Evolutionary conservation across 805 yeast genomes (phyloP).

Genomic region (Starmerella stigmatis): DNA sequence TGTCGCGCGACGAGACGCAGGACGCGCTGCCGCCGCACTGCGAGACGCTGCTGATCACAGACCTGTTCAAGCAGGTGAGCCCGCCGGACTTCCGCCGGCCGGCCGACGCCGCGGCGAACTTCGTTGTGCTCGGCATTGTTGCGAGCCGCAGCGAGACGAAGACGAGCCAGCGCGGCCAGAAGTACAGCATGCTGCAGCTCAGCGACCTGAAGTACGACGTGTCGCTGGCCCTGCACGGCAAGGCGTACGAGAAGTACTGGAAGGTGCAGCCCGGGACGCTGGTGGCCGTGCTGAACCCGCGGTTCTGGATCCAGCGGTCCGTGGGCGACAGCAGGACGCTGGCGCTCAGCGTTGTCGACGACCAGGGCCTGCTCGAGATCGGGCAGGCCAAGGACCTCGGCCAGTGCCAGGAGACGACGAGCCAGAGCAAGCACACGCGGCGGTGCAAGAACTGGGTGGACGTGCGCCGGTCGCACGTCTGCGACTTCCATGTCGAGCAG

Average conservation of each 20-base stretch:
- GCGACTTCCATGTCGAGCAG: slow-evolving; percentile 62
- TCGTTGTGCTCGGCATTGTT: slow-evolving; percentile 69
- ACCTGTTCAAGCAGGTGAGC: slow-evolving; percentile 35
- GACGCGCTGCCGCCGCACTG: slow-evolving; percentile 13
- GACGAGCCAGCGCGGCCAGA: slow-evolving; percentile 33
- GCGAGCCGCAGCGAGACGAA: slow-evolving; percentile 46
- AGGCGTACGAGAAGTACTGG: slow-evolving; percentile 61
- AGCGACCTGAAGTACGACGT: slow-evolving; percentile 59
- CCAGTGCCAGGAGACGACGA: slow-evolving; percentile 41
- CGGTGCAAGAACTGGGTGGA: slow-evolving; percentile 56
- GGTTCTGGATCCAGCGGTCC: slow-evolving; percentile 32
- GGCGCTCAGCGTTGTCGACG: slow-evolving; percentile 46
- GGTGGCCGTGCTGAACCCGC: slow-evolving; percentile 66
- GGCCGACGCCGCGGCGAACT: slow-evolving; percentile 45
- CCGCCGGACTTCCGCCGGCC: slow-evolving; percentile 68
- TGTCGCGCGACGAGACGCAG: slow-evolving; percentile 8
- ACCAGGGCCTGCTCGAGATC: slow-evolving; percentile 53
- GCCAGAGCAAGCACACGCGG: slow-evolving; percentile 33
- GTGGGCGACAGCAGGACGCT: slow-evolving; percentile 22
- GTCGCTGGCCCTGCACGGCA: slow-evolving; percentile 53
- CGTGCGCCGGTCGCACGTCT: slow-evolving; percentile 41
- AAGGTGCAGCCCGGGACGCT: slow-evolving; percentile 66
- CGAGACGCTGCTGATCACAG: slow-evolving; percentile 16
- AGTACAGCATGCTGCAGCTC: slow-evolving; percentile 50
- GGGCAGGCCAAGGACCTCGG: slow-evolving; percentile 64